A percentile compares a stretch with the other conserved stretches of the same genome.
phyloP scores from a whole-genome alignment of 768 basidiomycete species.

The Nevesoporus exiguus region DNA sequence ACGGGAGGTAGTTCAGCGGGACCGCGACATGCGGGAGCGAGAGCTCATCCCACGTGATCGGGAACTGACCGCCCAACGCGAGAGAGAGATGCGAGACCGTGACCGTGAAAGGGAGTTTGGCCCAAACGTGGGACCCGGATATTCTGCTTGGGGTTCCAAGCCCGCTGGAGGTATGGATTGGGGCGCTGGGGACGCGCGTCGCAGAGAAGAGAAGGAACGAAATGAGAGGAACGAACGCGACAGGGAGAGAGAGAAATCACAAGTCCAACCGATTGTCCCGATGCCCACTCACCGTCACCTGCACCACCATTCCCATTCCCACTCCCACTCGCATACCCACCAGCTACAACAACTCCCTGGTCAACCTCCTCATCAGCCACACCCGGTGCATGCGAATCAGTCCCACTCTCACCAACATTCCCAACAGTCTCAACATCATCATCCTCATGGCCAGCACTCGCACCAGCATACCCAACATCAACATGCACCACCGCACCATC shows the following conservation, averaged over 20 bases:
- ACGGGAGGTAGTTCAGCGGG: conserved; percentile 28
- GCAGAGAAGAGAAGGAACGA: conserved; percentile 36
- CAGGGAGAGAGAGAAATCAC: conserved; percentile 31
- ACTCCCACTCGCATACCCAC: conserved; percentile 34
- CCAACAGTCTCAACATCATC: conserved; percentile 27
- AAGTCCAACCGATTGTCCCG: conserved; percentile 22
- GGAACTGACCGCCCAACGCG: conserved; percentile 20
- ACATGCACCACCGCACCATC: conserved; percentile 41
- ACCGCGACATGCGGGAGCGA: conserved; percentile 25
- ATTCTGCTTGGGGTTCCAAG: conserved; percentile 34
- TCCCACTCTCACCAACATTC: conserved; percentile 34
- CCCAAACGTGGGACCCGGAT: conserved; percentile 18
- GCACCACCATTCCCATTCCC: conserved; percentile 36
- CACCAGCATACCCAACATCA: conserved; percentile 34
- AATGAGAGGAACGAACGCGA: conserved; percentile 24
- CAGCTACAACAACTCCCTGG: conserved; percentile 26
- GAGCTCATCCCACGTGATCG: conserved; percentile 23
- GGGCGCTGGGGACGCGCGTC: conserved; percentile 33
- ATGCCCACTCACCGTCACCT: conserved; percentile 29
- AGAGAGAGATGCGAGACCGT: conserved; percentile 25
- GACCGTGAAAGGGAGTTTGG: conserved; percentile 27
- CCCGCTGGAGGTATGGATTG: conserved; percentile 28
- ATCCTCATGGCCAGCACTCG: conserved; percentile 28
- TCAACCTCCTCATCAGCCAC: conserved; percentile 23
- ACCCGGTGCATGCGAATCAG: conserved; percentile 27